Conservation (phyloP, 305 asterid species). For the Solanum hybrid region DNA sequence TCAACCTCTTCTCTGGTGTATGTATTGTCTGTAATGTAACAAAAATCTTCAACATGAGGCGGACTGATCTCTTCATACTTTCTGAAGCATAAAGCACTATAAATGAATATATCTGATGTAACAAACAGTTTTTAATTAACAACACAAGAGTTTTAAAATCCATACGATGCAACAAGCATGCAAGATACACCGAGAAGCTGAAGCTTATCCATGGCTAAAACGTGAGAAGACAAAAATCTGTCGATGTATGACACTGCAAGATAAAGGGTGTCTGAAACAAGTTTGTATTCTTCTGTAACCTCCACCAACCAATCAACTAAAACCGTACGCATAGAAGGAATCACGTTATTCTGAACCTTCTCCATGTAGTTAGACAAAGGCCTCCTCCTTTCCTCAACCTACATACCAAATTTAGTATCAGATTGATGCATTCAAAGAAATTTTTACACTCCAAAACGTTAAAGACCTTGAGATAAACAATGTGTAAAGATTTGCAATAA, state of each 20-base stretch:
- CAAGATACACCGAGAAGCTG: conserved; percentile 89
- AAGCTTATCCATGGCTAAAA: conserved; percentile 48
- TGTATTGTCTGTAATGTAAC: conserved; percentile 78
- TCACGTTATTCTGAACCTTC: conserved; percentile 56
- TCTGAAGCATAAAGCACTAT: conserved; percentile 32
- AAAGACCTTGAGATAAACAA: neutral
- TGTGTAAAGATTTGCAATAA: neutral
- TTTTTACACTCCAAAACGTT: neutral
- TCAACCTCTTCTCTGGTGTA: conserved; percentile 75
- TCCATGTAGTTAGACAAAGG: conserved; percentile 70
- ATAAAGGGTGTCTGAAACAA: conserved; percentile 64
- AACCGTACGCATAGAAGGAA: conserved; percentile 53
- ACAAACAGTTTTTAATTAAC: neutral
- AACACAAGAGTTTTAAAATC: conserved; percentile 8
- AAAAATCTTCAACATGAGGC: conserved; percentile 71
- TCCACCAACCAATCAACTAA: conserved; percentile 88
- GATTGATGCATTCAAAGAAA: neutral
- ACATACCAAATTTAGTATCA: conserved; percentile 18
- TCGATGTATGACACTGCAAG: conserved; percentile 65
- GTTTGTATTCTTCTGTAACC: conserved; percentile 73
- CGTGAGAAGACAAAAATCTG: conserved; percentile 53
- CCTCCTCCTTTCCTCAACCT: conserved; percentile 66
- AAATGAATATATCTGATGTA: conserved; percentile 1
- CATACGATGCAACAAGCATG: conserved; percentile 90
- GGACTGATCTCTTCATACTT: conserved; percentile 79